These are phyloP conservation scores for Kokia cookei DNA, from an alignment of 441 rosid species.

Conservation along the genomic window DNA sequence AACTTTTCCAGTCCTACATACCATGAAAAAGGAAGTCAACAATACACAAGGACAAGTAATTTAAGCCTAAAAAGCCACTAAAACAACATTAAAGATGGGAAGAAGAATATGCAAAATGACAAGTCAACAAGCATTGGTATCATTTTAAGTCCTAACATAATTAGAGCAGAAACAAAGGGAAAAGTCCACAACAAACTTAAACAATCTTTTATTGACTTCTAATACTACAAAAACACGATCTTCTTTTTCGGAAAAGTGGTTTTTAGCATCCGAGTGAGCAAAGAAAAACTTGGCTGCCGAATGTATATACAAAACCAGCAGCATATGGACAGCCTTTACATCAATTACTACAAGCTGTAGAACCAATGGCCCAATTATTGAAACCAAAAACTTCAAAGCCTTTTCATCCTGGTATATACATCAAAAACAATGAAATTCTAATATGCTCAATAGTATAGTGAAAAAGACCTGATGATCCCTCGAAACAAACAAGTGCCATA, in stretches of 20 bases:
- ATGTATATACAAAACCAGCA: neutral
- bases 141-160: neutral
- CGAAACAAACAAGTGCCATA: neutral
- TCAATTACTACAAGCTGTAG: neutral
- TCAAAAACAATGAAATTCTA: neutral
- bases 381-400: neutral
- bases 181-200: no score
- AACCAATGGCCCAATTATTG: neutral
- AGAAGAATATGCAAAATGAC: conserved; percentile 1
- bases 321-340: neutral
- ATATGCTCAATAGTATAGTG: neutral
- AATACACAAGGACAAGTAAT: neutral
- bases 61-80: neutral
- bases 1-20: conserved; percentile 54
- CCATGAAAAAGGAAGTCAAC: conserved; percentile 1
- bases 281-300: neutral
- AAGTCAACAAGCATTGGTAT: neutral
- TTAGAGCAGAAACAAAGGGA: neutral
- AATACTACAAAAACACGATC: neutral
- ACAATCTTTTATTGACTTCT: neutral
- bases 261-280: neutral
- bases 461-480: neutral
- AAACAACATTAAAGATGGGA: neutral
- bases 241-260: neutral
- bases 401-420: neutral